These are phyloP conservation scores for Xylaria sp. DNA, from an alignment of 2,329 filamentous ascomycete genomes.

Conservation along the genomic window DNA sequence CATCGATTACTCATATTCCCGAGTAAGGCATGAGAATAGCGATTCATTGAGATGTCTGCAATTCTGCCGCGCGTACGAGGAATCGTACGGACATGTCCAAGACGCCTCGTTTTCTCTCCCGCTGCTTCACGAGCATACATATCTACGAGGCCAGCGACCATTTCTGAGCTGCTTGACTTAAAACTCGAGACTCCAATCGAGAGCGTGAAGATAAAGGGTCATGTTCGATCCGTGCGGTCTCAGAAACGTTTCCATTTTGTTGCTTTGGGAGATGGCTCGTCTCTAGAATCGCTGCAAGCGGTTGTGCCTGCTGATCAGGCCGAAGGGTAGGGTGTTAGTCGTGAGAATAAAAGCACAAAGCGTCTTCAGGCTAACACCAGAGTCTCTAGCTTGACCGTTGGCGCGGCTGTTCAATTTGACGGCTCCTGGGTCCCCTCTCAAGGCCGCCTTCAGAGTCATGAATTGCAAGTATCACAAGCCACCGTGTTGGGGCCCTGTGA, in stretches of 20 bases:
- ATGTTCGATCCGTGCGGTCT: conserved; percentile 76
- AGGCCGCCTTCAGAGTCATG: conserved; percentile 66
- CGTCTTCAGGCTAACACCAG: conserved; percentile 28
- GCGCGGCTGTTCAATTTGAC: conserved; percentile 69
- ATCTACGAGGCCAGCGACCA: conserved; percentile 37
- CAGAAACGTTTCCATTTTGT: conserved; percentile 83
- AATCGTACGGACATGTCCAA: conserved; percentile 17
- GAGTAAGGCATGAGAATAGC: neutral
- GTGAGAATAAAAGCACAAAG: conserved; percentile 11
- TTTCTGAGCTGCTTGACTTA: conserved; percentile 54
- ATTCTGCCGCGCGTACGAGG: conserved; percentile 23
- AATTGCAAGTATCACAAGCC: conserved; percentile 69
- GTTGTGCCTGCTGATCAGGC: conserved; percentile 68
- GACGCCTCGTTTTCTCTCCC: neutral
- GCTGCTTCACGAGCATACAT: conserved; percentile 21
- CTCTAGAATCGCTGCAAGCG: conserved; percentile 71
- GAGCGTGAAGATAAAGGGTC: conserved; percentile 66
- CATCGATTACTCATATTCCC: neutral
- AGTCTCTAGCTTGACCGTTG: conserved; percentile 64
- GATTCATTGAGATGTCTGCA: conserved; percentile 22
- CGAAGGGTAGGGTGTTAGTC: conserved; percentile 55
- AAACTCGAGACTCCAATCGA: conserved; percentile 40
- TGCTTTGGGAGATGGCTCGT: conserved; percentile 81
- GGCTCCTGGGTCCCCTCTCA: conserved; percentile 72
- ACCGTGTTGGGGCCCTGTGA: conserved; percentile 72